Percentiles rank a stretch among this genome's conserved stretches.
phyloP scores from a whole-genome alignment of 768 basidiomycete species.

The Mycena crocata region DNA sequence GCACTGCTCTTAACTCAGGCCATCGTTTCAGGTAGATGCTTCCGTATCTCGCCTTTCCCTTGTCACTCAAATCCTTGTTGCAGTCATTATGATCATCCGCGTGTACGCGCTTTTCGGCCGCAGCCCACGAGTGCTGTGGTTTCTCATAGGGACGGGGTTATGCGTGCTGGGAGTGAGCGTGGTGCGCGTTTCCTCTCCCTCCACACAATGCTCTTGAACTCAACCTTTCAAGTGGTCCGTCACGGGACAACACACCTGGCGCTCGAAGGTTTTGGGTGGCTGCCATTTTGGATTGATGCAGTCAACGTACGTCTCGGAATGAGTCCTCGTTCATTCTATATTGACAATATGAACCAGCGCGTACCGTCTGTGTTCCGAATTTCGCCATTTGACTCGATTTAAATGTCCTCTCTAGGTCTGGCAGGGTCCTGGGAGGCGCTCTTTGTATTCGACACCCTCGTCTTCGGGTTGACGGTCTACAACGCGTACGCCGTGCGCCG shows the following conservation, averaged over 20 bases:
- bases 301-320: slow-evolving; percentile 10
- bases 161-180: neutral
- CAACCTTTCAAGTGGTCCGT: neutral
- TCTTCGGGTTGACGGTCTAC: slow-evolving; percentile 46
- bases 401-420: neutral
- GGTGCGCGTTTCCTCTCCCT: neutral
- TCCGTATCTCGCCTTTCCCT: neutral
- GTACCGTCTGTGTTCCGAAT: neutral
- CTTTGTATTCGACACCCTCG: slow-evolving; percentile 43
- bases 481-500: slow-evolving; percentile 39
- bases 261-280: neutral
- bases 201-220: neutral
- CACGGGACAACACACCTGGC: neutral
- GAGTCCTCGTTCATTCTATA: no score
- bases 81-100: slow-evolving; percentile 23
- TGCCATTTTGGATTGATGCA: slow-evolving; percentile 7
- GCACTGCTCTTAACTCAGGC: slow-evolving; percentile 5
- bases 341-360: no score
- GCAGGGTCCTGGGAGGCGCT: slow-evolving; percentile 31
- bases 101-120: slow-evolving; percentile 25
- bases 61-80: neutral
- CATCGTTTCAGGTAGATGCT: neutral
- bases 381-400: neutral
- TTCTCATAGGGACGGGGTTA: neutral
- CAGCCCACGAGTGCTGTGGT: slow-evolving; percentile 8